phyloP scores from a whole-genome alignment of 2,329 filamentous ascomycete species.

The Xylariaceae sp. region DNA sequence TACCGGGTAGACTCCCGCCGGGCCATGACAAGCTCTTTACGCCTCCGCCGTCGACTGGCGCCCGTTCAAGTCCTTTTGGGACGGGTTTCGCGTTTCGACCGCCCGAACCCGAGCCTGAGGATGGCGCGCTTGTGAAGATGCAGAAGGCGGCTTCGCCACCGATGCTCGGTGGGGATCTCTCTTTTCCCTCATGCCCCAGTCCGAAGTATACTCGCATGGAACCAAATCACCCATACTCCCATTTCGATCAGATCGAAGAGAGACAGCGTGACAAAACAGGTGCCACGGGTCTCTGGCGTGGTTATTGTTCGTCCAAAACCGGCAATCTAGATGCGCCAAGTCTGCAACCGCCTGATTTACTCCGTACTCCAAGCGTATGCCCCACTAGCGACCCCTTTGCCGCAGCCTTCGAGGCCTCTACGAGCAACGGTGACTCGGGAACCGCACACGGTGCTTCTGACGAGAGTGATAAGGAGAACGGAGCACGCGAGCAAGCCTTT shows the following conservation, averaged over 20 bases:
- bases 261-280: constrained; percentile 52
- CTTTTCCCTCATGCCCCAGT: constrained; percentile 75
- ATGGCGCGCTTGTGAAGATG: constrained; percentile 40
- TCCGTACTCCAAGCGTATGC: constrained; percentile 45
- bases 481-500: constrained; percentile 50
- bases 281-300: constrained; percentile 68
- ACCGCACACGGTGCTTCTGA: constrained; percentile 19
- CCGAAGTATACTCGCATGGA: constrained; percentile 82
- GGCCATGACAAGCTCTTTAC: constrained; percentile 20
- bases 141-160: constrained; percentile 63
- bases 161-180: constrained; percentile 79
- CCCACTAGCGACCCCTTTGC: constrained; percentile 40
- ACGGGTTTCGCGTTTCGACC: constrained; percentile 40
- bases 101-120: constrained; percentile 34
- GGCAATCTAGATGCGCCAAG: constrained; percentile 38
- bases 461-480: constrained; percentile 44
- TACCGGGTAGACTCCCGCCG: constrained; percentile 22
- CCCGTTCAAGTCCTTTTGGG: constrained; percentile 38
- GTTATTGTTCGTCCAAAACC: constrained; percentile 52
- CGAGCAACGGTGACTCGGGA: constrained; percentile 35
- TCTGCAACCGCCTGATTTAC: constrained; percentile 43
- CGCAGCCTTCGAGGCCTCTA: constrained; percentile 36
- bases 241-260: constrained; percentile 40
- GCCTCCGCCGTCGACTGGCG: constrained; percentile 35
- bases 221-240: constrained; percentile 59